Conservation (phyloP, 768 basidiomycete species). For the Termitomyces sp. region DNA sequence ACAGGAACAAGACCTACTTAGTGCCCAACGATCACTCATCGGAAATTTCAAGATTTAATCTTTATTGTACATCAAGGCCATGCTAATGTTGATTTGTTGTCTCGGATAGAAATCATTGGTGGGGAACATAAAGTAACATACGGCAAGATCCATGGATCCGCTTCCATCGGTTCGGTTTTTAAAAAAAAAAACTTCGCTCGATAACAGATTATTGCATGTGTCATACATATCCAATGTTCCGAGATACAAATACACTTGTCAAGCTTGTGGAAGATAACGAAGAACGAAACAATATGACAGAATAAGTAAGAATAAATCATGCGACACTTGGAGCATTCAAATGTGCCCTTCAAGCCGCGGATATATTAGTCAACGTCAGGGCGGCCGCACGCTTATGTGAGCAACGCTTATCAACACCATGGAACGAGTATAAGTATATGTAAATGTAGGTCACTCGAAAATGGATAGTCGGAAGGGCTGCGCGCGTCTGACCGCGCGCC, state of each 20-base stretch:
- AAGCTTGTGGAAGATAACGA: not conserved
- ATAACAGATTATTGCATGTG: not conserved
- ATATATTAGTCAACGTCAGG: not conserved
- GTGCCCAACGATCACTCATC: not conserved
- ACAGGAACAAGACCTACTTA: no score
- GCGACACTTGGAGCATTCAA: not conserved
- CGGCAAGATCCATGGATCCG: not conserved
- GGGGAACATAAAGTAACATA: not conserved
- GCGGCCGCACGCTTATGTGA: not conserved
- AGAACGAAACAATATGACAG: no score
- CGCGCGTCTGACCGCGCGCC: not conserved
- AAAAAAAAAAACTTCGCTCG: not conserved
- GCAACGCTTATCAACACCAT: not conserved
- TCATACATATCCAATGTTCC: not conserved
- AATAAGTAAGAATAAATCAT: not conserved
- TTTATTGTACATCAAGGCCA: not conserved
- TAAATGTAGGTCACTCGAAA: no score
- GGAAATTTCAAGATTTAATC: not conserved
- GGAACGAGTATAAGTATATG: not conserved
- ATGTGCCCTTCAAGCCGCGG: not conserved
- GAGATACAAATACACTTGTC: not conserved
- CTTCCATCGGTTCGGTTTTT: not conserved
- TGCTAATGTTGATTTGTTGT: no score
- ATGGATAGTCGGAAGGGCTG: not conserved
- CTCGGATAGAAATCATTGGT: not conserved